Evolutionary conservation across 169 alveolate species (phyloP), one percentile per base, ranked within the genome.

Genomic region (Plasmodium knowlesi): DNA sequence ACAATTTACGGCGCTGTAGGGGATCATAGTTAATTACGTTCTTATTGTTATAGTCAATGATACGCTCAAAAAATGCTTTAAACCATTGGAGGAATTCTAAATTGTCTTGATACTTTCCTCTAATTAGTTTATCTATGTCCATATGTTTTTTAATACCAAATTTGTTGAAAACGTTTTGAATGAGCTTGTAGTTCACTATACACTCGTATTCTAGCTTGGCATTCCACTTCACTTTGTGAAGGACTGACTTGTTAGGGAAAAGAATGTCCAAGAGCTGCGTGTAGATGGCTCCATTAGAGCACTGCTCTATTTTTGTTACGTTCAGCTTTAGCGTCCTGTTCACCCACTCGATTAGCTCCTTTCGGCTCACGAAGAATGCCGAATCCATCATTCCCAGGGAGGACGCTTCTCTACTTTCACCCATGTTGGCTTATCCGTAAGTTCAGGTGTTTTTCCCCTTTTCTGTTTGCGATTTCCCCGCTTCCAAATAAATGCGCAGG

Each of bases 71-170:
- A 96, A 96, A 98, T n/a, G 99, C 98, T 95, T 99, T 98, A 92
- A 99, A 92, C 99, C 99, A 99, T 95, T 99, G 99, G 50, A 98
- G 93, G 94, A 99, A 98, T 95, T 99, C 99, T 72, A 98, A 96
- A 95, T 99, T 98, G 95, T 99, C 99, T 84, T 98, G 98, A 95
- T 98, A 98, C 90, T 98, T 98, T 19, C 99, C 99, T 82, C 98
- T 98, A 25, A 98, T 97, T 41, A 97, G 96, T 96, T 94, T 96
- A 90, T 98, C 98, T 37, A 98, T 98, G 92, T 98, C 99, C 73
- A 99, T 98, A 92, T 98, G 97, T 92, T 97, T 97, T 39, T 96
- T 97, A 88, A 98, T 97, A 25, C 97, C 98, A 30, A 98, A 94
- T 61, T 97, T 98, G 76, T 96, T 98, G 92, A 99, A 98, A 46